Percentiles rank a stretch among this genome's conserved stretches.
phyloP scores from a whole-genome alignment of 352 stramenopile species.

The Hyaloperonospora arabidopsidis region DNA sequence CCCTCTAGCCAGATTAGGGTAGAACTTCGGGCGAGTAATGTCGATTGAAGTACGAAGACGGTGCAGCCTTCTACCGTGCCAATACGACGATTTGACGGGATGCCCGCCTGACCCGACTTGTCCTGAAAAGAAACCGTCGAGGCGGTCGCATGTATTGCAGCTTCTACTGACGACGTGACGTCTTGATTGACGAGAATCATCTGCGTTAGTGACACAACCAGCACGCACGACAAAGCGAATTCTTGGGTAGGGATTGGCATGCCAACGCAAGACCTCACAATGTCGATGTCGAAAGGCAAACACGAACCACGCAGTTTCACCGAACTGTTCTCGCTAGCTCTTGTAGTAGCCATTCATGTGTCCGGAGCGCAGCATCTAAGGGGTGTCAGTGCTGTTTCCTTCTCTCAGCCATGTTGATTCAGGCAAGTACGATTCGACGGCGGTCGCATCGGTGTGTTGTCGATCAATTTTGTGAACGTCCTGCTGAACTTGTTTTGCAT shows the following conservation, averaged over 20 bases:
- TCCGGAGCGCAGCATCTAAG: slow-evolving; percentile 44
- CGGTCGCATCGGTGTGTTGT: slow-evolving; percentile 44
- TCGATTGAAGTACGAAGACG: too few species aligned
- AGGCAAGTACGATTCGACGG: slow-evolving; percentile 45
- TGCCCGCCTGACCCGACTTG: too few species aligned
- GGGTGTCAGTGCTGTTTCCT: slow-evolving; percentile 62
- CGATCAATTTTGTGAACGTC: slow-evolving; percentile 51
- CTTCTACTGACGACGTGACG: too few species aligned
- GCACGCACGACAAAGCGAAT: slow-evolving; percentile 23
- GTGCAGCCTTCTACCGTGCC: too few species aligned
- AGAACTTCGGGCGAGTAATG: too few species aligned
- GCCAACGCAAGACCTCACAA: slow-evolving; percentile 16
- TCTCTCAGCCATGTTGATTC: slow-evolving; percentile 59
- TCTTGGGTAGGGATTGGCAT: slow-evolving; percentile 14
- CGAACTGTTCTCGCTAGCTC: slow-evolving; percentile 14
- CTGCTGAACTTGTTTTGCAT: slow-evolving; percentile 38
- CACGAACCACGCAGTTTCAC: slow-evolving; percentile 15
- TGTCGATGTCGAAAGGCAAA: slow-evolving; percentile 24
- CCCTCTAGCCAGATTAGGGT: too few species aligned
- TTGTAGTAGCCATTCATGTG: slow-evolving; percentile 41
- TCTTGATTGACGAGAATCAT: too few species aligned
- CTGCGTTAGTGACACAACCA: too few species aligned
- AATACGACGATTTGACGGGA: too few species aligned
- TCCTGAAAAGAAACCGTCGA: too few species aligned
- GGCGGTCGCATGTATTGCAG: too few species aligned